Percentiles rank a stretch among this genome's conserved stretches.
phyloP scores from a whole-genome alignment of 2,329 filamentous ascomycete species.

The Cercospora beticola region DNA sequence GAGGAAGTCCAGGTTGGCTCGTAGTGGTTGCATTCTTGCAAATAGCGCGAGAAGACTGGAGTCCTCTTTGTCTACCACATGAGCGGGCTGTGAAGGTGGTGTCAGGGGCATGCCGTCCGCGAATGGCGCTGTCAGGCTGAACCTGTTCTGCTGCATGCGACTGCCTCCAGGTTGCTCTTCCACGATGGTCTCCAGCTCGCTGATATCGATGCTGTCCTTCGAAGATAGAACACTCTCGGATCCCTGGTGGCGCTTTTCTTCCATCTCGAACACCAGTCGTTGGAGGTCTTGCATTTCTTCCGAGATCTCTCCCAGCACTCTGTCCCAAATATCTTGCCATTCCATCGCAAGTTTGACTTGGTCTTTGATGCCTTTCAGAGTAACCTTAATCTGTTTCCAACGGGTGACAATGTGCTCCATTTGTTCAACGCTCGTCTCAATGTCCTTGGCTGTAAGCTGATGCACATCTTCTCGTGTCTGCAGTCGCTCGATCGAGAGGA shows the following conservation, averaged over 20 bases:
- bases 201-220: constrained; percentile 66
- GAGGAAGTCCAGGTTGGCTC: constrained; percentile 90
- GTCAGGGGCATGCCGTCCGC: constrained; percentile 56
- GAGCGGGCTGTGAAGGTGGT: constrained; percentile 39
- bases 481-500: constrained; percentile 88
- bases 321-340: constrained; percentile 97
- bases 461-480: constrained; percentile 76
- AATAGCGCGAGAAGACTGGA: constrained; percentile 86
- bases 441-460: constrained; percentile 67
- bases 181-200: constrained; percentile 87
- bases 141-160: constrained; percentile 58
- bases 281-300: constrained; percentile 79
- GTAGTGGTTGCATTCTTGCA: constrained; percentile 89
- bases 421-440: constrained; percentile 74
- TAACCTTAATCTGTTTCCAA: constrained; percentile 78
- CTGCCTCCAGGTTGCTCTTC: constrained; percentile 69
- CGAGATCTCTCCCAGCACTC: constrained; percentile 87
- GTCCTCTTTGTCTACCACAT: constrained; percentile 66
- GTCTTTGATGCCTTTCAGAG: constrained; percentile 75
- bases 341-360: constrained; percentile 98
- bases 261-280: constrained; percentile 92
- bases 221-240: constrained; percentile 61
- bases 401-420: constrained; percentile 85
- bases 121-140: constrained; percentile 64
- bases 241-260: constrained; percentile 85